A percentile compares a stretch with the other conserved stretches of the same genome.
Evolutionary conservation across 2,329 filamentous ascomycete species (phyloP).

Genomic region (Thelonectria blattea): DNA sequence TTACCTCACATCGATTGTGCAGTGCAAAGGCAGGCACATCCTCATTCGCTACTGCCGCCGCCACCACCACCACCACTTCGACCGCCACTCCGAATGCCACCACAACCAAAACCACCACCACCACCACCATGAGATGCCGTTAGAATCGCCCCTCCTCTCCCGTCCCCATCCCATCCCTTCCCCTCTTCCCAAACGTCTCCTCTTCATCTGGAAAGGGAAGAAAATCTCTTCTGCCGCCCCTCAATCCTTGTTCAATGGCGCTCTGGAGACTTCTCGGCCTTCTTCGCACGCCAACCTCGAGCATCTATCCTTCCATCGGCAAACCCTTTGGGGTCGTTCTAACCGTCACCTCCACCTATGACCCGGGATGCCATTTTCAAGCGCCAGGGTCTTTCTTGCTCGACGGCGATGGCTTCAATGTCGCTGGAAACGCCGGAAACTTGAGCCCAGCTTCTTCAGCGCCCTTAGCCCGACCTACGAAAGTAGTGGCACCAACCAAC

Average conservation of each 20-base stretch:
- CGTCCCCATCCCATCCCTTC: constrained; percentile 5
- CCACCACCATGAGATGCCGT: not conserved
- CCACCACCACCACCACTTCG: not conserved
- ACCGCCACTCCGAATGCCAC: not conserved
- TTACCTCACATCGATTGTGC: not conserved
- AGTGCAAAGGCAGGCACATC: not conserved
- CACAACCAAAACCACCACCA: not conserved
- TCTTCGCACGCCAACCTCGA: not conserved
- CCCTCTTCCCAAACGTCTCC: not conserved
- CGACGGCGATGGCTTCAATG: constrained; percentile 6
- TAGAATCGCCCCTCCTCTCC: constrained; percentile 4
- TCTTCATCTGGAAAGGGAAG: not conserved
- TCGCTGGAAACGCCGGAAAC: constrained; percentile 6
- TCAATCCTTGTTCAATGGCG: constrained; percentile 10
- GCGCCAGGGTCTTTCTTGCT: constrained; percentile 1
- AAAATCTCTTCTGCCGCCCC: constrained; percentile 1
- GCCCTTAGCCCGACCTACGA: constrained; percentile 2
- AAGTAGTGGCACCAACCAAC: constrained; percentile 8
- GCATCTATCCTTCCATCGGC: not conserved
- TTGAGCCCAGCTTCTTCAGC: not conserved
- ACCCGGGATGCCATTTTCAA: not conserved
- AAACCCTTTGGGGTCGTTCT: constrained; percentile 10
- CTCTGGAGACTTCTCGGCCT: not conserved
- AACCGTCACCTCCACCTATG: not conserved
- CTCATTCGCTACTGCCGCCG: constrained; percentile 3